Conservation (phyloP, 371 early-diverging fungal genomes). For the Mortierella sp. region DNA sequence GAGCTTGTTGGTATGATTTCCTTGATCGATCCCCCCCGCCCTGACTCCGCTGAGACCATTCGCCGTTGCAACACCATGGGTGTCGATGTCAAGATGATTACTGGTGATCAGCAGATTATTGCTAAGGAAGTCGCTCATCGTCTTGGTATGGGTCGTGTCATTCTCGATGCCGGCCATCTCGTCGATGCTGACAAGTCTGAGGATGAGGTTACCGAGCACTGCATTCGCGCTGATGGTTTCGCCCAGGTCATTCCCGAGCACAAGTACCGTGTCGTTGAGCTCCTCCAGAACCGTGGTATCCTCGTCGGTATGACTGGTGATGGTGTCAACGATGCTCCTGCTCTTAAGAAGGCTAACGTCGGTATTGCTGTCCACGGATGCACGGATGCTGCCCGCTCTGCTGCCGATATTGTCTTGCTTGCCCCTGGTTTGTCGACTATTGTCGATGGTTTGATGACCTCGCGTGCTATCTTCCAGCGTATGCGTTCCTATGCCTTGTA, state of each 20-base stretch:
- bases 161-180: constrained; percentile 79
- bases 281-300: constrained; percentile 77
- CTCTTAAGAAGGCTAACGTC: too few relatives aligned
- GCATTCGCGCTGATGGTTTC: constrained; percentile 91
- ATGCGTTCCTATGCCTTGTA: constrained; percentile 90
- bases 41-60: constrained; percentile 71
- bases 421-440: constrained; percentile 88
- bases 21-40: constrained; percentile 89
- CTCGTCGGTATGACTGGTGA: constrained; percentile 93
- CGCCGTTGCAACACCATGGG: constrained; percentile 73
- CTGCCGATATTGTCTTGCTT: constrained; percentile 90
- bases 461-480: constrained; percentile 90
- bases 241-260: constrained; percentile 97
- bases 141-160: constrained; percentile 82
- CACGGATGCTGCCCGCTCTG: constrained; percentile 88
- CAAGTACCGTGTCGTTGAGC: constrained; percentile 92
- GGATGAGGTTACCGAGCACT: constrained; percentile 68
- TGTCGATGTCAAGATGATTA: constrained; percentile 90
- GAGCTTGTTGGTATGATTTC: constrained; percentile 78
- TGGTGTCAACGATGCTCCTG: constrained; percentile 94
- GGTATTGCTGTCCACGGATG: too few relatives aligned
- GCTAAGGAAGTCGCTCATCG: constrained; percentile 89
- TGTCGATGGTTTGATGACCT: constrained; percentile 81
- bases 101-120: constrained; percentile 90
- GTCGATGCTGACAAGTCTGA: constrained; percentile 84